Base-by-base conservation (phyloP, 2,329 filamentous ascomycete genomes). In the Trichoderma koningiopsis region DNA sequence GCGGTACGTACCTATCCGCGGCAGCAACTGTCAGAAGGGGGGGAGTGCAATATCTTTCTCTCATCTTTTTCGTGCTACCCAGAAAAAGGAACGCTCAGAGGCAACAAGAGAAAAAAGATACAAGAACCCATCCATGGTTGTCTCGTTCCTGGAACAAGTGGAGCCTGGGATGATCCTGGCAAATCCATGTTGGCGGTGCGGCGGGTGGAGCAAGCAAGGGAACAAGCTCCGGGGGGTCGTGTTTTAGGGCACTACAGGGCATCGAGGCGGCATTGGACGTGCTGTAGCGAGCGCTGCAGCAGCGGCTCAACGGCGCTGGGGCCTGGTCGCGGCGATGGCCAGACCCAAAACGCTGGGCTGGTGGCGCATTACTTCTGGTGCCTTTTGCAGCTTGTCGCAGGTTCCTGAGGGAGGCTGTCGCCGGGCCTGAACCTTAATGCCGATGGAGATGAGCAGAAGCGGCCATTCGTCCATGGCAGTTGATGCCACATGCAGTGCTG, bases 111-210 rank as follows among this genome's bases (percentile, higher is more conserved):
- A 43, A n/a, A 33, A 43, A n/a, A 33, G 40, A 59, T 7, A 37
- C 22, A 19, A 31, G 35, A 59, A 33, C 40, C 52, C 59, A 43
- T 55, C 47, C 27, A 56, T 63, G 31, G 40, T 19, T 52, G 40
- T 63, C 53, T 52, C 68, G 68, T 69, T 63, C 68, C 68, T 69
- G 68, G 68, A 53, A 69, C 68, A 58, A 10, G 68, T 69, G 68
- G 68, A 62, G 22, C 64, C 56, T 24, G 47, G n/a, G n/a, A n/a
- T 27, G 22, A 37, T 35, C 64, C 64, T 43, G 49, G 64, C 31
- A 37, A 55, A 57, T 35, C 47, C 59, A 62, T 62, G 47, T 49
- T 27, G 37, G 27, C 37, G 43, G 65, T 55, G 56, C 55, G 49
- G 49, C 27, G 14, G 33, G 66, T 62, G 58, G 66, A 24, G 33